Evolutionary conservation across 306 rosid genomes (phyloP), one percentile per base, ranked within the genome.

Genomic region (Lathyrus oleraceus): DNA sequence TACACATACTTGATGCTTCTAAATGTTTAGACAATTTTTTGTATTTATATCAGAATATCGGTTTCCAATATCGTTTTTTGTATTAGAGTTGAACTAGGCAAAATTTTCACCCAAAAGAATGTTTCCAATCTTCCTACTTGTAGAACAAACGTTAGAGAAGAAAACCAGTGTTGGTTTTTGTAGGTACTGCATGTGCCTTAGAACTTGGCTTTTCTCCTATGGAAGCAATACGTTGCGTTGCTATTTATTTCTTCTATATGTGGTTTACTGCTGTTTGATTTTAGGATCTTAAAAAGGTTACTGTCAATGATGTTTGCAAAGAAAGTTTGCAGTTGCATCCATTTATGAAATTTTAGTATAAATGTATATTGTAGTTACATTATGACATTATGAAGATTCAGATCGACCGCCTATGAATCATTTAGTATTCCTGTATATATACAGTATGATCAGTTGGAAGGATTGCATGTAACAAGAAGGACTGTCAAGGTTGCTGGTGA

Each of bases 401-500:
- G 39, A 52, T 45, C 65, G 65, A 48, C 30, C 68, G 14, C 70
- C 61, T 67, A 47, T 62, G 71, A 27, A 23, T 69, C 67, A 60
- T 69, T 65, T 59, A 59, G 27, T 15, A 73, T 65, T 48, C 63
- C 30, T 38, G 53, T 48, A 76, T 53, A 65, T 47, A 17, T 68
- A 62, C 73, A 66, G 19, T 45, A 49, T 67, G 72, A 42, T 72
- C 32, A 67, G 16, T 56, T 39, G 69, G 66, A 71, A 76, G 75
- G 61, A 76, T 36, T 72, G 53, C 58, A 30, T 59, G 53, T 67
- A 36, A 47, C 78, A 53, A 81, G 65, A 60, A 49, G 73, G 71
- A 35, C 79, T 61, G 65, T 62, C 72, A 71, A 35, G 72, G 78
- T 30, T 72, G 70, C 66, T 63, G 61, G 82, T 72, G 65, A 72